Conservation (phyloP, 805 yeast species). For the Candida bentonensis region DNA sequence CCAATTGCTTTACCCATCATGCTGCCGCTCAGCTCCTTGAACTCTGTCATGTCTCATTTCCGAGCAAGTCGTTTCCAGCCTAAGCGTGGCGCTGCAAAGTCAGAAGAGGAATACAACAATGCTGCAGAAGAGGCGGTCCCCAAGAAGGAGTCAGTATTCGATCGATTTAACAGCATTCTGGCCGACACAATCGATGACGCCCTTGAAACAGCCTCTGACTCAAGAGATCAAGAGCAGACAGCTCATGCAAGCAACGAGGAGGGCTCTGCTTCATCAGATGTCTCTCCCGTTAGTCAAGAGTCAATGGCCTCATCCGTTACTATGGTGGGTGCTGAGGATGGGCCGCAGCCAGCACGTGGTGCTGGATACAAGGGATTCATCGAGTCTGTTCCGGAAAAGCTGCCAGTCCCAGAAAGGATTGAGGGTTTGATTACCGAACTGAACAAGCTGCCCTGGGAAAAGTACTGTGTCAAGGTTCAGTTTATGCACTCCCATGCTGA, state of each 20-base stretch:
- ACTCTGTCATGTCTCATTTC: constrained; percentile 10
- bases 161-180: not conserved
- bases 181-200: not conserved
- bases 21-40: constrained; percentile 8
- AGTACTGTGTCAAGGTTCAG: constrained; percentile 58
- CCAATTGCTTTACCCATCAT: constrained; percentile 12
- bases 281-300: not conserved
- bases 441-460: constrained; percentile 58
- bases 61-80: constrained; percentile 5
- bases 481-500: constrained; percentile 77
- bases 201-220: not conserved
- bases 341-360: constrained; percentile 1
- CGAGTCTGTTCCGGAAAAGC: constrained; percentile 7
- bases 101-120: not conserved
- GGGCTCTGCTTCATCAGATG: not conserved
- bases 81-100: not conserved
- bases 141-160: not conserved
- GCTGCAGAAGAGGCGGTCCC: not conserved
- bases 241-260: constrained; percentile 2
- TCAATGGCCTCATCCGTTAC: not conserved
- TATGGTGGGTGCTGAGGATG: not conserved
- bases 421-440: constrained; percentile 35
- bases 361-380: constrained; percentile 7
- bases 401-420: constrained; percentile 24
- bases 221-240: not conserved